phyloP scores from a whole-genome alignment of 139 green algal species.

The Tetradesmus lagerheimii region DNA sequence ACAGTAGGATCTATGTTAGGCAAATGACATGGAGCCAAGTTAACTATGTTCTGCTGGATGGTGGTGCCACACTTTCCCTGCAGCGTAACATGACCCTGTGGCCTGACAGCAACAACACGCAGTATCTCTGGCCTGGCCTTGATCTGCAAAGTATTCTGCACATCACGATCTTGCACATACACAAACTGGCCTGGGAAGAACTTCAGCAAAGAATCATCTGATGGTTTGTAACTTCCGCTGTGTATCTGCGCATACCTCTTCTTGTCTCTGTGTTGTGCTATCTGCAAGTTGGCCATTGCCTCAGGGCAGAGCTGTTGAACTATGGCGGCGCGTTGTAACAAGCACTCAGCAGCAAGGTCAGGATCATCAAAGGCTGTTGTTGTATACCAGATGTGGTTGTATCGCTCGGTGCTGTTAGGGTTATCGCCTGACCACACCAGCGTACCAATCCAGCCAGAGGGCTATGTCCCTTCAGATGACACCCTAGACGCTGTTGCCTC shows the following conservation, averaged over 20 bases:
- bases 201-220: neutral
- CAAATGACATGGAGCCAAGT: conserved; percentile 16
- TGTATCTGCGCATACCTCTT: conserved; percentile 30
- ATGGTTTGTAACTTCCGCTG: conserved; percentile 15
- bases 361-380: conserved; percentile 16
- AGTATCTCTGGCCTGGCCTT: neutral
- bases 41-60: neutral
- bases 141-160: conserved; percentile 22
- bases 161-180: conserved; percentile 15
- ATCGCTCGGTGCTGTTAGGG: no score
- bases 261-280: conserved; percentile 44
- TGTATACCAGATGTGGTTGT: no score
- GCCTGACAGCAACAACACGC: conserved; percentile 13
- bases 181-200: conserved; percentile 47
- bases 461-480: no score
- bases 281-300: conserved; percentile 47
- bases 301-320: neutral
- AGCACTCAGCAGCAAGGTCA: neutral
- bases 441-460: no score
- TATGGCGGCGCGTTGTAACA: conserved; percentile 21
- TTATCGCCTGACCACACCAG: no score
- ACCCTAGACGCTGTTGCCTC: no score
- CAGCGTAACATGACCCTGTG: neutral
- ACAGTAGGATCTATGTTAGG: conserved; percentile 35
- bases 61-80: conserved; percentile 1